These are phyloP conservation scores for Heliamphora pulchella DNA, from an alignment of 179 eudicot genomes.

Conservation along the genomic window DNA sequence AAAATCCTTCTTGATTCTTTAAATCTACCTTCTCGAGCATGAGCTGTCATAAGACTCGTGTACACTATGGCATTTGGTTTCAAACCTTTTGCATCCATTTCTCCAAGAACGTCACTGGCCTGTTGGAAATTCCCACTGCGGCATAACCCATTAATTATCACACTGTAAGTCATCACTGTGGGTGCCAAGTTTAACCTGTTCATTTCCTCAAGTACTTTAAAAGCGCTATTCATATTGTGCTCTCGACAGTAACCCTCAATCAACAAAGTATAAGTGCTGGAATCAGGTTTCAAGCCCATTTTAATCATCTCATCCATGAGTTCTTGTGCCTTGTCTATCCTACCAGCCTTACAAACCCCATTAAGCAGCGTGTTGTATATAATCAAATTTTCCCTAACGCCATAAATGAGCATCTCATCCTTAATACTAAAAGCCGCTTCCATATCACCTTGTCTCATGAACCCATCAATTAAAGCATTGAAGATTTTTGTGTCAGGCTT, in stretches of 20 bases:
- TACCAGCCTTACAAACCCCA: slow-evolving; percentile 40
- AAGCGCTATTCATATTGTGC: slow-evolving; percentile 31
- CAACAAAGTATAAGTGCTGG: slow-evolving; percentile 30
- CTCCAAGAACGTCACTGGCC: slow-evolving; percentile 35
- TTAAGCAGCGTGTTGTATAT: slow-evolving; percentile 41
- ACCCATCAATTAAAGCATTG: slow-evolving; percentile 46
- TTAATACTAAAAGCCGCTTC: slow-evolving; percentile 34
- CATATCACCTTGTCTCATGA: slow-evolving; percentile 35
- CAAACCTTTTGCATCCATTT: slow-evolving; percentile 20
- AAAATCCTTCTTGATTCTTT: slow-evolving; percentile 29
- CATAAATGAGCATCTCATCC: slow-evolving; percentile 27
- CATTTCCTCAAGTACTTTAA: slow-evolving; percentile 30
- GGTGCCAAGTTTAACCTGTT: slow-evolving; percentile 28
- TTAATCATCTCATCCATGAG: slow-evolving; percentile 34
- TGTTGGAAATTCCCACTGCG: slow-evolving; percentile 21
- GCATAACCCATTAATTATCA: slow-evolving; percentile 27
- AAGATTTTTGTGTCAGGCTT: slow-evolving; percentile 38
- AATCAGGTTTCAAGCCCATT: slow-evolving; percentile 36
- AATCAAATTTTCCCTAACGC: slow-evolving; percentile 28
- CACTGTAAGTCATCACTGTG: slow-evolving; percentile 28
- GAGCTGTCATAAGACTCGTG: slow-evolving; percentile 36
- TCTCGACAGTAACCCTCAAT: slow-evolving; percentile 44
- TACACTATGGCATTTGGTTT: slow-evolving; percentile 26
- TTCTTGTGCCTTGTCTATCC: slow-evolving; percentile 38
- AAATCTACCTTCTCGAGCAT: slow-evolving; percentile 31